Conservation (phyloP, 228 moss, liverwort and hornwort genomes). For the Sphagnum fallax region DNA sequence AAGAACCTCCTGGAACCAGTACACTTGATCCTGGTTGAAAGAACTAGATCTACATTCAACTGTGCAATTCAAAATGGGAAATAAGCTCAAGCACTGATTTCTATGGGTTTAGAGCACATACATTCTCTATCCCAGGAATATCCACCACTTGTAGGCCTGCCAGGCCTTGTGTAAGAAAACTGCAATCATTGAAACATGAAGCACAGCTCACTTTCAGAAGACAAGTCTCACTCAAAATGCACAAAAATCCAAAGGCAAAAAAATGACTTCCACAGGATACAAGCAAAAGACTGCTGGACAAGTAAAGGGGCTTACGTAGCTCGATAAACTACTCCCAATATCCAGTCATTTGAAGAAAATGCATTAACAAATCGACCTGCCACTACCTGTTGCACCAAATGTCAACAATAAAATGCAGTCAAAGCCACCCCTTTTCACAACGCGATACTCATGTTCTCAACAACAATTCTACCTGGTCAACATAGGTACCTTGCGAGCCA, state of each 20-base stretch:
- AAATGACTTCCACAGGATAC: background rate
- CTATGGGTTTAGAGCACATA: constrained; percentile 18
- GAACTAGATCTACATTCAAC: too few species aligned
- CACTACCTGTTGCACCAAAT: constrained; percentile 56
- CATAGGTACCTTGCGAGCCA: constrained; percentile 61
- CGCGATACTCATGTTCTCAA: too few species aligned
- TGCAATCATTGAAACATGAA: constrained; percentile 15
- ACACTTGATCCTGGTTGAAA: background rate
- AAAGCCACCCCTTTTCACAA: too few species aligned
- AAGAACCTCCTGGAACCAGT: background rate
- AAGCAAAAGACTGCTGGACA: background rate
- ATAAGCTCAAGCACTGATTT: background rate
- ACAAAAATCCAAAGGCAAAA: background rate
- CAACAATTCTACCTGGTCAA: too few species aligned
- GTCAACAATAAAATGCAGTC: background rate
- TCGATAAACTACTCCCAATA: constrained; percentile 88
- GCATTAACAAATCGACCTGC: constrained; percentile 90
- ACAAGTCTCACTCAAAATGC: constrained; percentile 1
- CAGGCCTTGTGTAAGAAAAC: constrained; percentile 86
- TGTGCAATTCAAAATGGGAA: background rate
- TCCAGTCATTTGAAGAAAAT: constrained; percentile 94
- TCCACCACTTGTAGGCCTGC: constrained; percentile 82
- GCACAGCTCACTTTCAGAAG: constrained; percentile 1
- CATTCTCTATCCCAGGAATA: constrained; percentile 88
- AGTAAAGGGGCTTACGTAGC: constrained; percentile 53